Conservation (phyloP, 208 protist genomes). For the Trypanosoma brucei region DNA sequence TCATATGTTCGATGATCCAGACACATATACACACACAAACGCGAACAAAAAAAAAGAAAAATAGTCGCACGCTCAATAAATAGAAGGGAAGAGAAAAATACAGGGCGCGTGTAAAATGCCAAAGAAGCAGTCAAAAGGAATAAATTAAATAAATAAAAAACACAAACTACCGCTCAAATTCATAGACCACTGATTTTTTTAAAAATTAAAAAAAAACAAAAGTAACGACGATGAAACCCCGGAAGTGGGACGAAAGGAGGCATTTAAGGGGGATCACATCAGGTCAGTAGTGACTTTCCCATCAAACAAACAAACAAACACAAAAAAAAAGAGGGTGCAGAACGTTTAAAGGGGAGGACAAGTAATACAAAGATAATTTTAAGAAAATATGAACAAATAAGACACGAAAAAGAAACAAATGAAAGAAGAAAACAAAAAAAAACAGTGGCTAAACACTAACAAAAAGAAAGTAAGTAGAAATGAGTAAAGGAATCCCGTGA, state of each 20-base stretch:
- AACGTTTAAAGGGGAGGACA: no score
- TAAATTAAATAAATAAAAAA: conserved; percentile 1
- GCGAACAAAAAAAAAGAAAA: conserved; percentile 10
- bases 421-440: no score
- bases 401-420: no score
- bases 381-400: no score
- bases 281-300: no score
- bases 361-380: no score
- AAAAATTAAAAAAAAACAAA: background rate
- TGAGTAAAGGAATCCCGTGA: no score
- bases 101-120: no score
- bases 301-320: no score
- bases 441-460: no score
- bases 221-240: background rate
- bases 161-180: background rate
- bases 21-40: conserved; percentile 2
- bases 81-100: background rate
- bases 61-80: conserved; percentile 2
- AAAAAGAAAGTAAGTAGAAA: no score
- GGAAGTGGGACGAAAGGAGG: background rate
- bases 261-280: background rate
- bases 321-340: no score
- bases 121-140: conserved; percentile 5
- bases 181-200: background rate
- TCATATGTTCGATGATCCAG: background rate